These are phyloP conservation scores for Aspergillus baeticus DNA, from an alignment of 495 filamentous ascomycete genomes.

Conservation along the genomic window DNA sequence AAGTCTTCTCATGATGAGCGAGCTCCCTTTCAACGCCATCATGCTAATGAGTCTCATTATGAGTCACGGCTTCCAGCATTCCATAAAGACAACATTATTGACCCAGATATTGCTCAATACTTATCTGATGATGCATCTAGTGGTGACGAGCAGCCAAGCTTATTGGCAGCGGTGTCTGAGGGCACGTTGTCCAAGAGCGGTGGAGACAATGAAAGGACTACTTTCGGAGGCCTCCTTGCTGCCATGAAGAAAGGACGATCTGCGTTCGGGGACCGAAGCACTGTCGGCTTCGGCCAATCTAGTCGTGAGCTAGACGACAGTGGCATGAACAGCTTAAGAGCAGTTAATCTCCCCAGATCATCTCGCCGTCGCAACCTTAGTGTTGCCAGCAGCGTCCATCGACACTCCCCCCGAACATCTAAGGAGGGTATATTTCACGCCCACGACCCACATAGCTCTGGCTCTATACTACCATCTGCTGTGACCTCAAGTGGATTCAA, in stretches of 20 bases:
- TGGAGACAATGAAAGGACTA: slow-evolving; percentile 54
- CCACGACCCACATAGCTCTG: slow-evolving; percentile 28
- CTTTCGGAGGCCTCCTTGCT: slow-evolving; percentile 54
- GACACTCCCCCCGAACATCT: slow-evolving; percentile 63
- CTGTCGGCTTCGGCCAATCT: slow-evolving; percentile 58
- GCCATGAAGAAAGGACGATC: slow-evolving; percentile 73
- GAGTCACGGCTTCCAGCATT: slow-evolving; percentile 81
- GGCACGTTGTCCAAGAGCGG: slow-evolving; percentile 45
- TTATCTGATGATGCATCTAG: slow-evolving; percentile 93
- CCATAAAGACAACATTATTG: slow-evolving; percentile 96
- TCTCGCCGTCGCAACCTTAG: slow-evolving; percentile 75
- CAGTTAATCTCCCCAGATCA: slow-evolving; percentile 49
- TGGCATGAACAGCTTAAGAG: slow-evolving; percentile 58
- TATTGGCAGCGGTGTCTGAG: slow-evolving; percentile 70
- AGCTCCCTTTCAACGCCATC: slow-evolving; percentile 84
- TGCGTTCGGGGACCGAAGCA: slow-evolving; percentile 67
- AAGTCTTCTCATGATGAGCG: slow-evolving; percentile 68
- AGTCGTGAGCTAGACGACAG: slow-evolving; percentile 61
- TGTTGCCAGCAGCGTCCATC: slow-evolving; percentile 67
- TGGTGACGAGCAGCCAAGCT: slow-evolving; percentile 86
- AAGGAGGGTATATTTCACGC: slow-evolving; percentile 38
- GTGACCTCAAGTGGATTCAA: slow-evolving; percentile 47
- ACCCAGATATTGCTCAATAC: slow-evolving; percentile 91
- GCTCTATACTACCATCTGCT: slow-evolving; percentile 17
- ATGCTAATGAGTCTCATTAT: slow-evolving; percentile 58